phyloP scores from a whole-genome alignment of 2,329 filamentous ascomycete genomes.

The Huntiella bhutanensis region DNA sequence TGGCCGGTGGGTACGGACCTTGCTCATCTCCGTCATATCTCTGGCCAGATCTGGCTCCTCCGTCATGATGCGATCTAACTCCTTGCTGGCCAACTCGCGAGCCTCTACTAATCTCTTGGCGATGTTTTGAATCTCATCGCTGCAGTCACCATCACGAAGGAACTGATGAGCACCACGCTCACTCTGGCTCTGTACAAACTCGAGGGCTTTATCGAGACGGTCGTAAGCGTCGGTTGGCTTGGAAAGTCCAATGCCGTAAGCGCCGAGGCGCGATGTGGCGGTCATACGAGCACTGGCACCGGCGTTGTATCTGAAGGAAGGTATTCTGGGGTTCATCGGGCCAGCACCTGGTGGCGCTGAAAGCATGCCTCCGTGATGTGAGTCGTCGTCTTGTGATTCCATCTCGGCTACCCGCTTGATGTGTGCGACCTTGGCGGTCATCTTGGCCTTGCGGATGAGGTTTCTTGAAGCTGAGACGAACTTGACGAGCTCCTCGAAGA shows the following conservation, averaged over 20 bases:
- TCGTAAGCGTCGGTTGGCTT: conserved; percentile 40
- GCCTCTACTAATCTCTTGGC: conserved; percentile 45
- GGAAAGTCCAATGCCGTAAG: conserved; percentile 14
- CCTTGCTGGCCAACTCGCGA: conserved; percentile 37
- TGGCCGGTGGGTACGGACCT: conserved; percentile 30
- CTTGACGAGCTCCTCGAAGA: conserved; percentile 67
- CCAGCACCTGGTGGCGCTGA: conserved; percentile 12
- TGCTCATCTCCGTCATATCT: conserved; percentile 21
- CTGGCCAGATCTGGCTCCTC: conserved; percentile 30
- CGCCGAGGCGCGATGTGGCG: conserved; percentile 1
- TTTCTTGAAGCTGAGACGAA: conserved; percentile 66
- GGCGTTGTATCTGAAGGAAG: conserved; percentile 23
- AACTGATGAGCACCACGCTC: conserved; percentile 80
- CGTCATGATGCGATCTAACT: conserved; percentile 35
- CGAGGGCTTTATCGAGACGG: conserved; percentile 56
- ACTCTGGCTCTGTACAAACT: conserved; percentile 62
- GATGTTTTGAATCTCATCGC: conserved; percentile 53
- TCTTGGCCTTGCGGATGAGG: conserved; percentile 70
- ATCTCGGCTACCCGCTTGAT: conserved; percentile 41
- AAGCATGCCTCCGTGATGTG: not conserved
- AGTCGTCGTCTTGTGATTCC: conserved; percentile 29
- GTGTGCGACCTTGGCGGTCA: conserved; percentile 55
- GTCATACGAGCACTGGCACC: conserved; percentile 7
- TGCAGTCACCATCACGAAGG: conserved; percentile 70
- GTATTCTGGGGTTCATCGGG: conserved; percentile 16